Evolutionary conservation across 495 filamentous ascomycete species (phyloP).

Genomic region (Penicillium cosmopolitanum): DNA sequence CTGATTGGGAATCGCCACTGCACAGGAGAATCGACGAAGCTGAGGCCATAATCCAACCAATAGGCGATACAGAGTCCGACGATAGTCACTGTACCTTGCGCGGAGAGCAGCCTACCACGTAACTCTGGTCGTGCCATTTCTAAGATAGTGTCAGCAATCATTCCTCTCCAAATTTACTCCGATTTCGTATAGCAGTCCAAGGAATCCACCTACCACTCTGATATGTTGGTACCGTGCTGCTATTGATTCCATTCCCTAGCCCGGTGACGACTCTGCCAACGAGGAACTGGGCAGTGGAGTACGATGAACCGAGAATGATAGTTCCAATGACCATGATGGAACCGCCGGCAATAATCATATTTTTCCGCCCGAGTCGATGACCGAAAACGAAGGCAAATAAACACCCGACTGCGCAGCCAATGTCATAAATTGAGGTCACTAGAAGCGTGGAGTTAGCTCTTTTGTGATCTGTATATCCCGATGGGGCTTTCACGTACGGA

Average conservation of each 20-base stretch:
- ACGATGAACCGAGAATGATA: slow-evolving; percentile 49
- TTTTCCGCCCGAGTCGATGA: slow-evolving; percentile 44
- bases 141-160: neutral
- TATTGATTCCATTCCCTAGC: slow-evolving; percentile 55
- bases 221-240: slow-evolving; percentile 55
- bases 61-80: slow-evolving; percentile 48
- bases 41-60: slow-evolving; percentile 61
- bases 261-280: slow-evolving; percentile 54
- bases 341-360: slow-evolving; percentile 45
- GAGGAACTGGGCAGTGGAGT: slow-evolving; percentile 51
- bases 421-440: slow-evolving; percentile 50
- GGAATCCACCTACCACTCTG: slow-evolving; percentile 38
- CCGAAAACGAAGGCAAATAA: slow-evolving; percentile 46
- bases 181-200: neutral
- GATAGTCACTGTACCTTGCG: slow-evolving; percentile 46
- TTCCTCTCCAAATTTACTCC: neutral
- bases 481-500: slow-evolving; percentile 17
- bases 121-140: slow-evolving; percentile 58
- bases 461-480: neutral
- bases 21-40: slow-evolving; percentile 50
- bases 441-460: neutral
- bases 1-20: slow-evolving; percentile 62
- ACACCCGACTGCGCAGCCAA: slow-evolving; percentile 51
- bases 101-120: slow-evolving; percentile 63
- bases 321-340: slow-evolving; percentile 47